Base-by-base conservation (phyloP, 228 moss, liverwort and hornwort species). In the Sphagnum fallax region DNA sequence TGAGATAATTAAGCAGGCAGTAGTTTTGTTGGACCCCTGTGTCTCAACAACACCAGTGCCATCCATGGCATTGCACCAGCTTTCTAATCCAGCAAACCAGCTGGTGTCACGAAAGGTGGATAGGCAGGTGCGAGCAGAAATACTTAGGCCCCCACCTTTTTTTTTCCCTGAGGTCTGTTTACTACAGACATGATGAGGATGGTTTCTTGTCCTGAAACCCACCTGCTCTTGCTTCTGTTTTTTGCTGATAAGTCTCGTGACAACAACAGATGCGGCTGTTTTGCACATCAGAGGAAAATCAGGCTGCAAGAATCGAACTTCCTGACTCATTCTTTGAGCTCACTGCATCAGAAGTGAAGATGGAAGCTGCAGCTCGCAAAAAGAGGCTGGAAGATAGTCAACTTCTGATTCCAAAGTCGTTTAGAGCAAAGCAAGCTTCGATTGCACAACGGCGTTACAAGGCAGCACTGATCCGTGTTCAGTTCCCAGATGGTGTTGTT, bases 321-420 rank as follows among this genome's bases (percentile, higher is more conserved):
- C 83, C 83, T 4, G 68, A 72, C 52, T 80, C 83, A 4, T 83
- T 83, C 16, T 83, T 74, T 60, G 74, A 74, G 65, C 64, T 75
- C 5, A 70, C 80, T 64, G 69, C 77, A 50, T 8, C 74, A 5
- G 83, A 83, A 66, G n/a, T 80, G 63, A 83, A 73, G 58, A 68
- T 66, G 65, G 83, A 83, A 52, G 79, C 77, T 14, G 71, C 77
- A 9, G 72, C 77, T 5, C 80, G 83, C 50, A 72, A 68, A 60
- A 83, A 83, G 66, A 83, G 77, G 49, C 60, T 80, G 4, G 83
- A 83, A 65, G 83, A 83, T 52, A 69, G 74, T 59, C 74, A 80
- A 65, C 32, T 83, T 16, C 50, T 83, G 59, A 75, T 83, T 47
- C 80, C 80, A 4, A 83, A 77, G 69, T 80, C 83, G 4, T 72